Evolutionary conservation across 441 rosid species (phyloP), one percentile per base, ranked within the genome.

Genomic region (Euphorbia corollata): DNA sequence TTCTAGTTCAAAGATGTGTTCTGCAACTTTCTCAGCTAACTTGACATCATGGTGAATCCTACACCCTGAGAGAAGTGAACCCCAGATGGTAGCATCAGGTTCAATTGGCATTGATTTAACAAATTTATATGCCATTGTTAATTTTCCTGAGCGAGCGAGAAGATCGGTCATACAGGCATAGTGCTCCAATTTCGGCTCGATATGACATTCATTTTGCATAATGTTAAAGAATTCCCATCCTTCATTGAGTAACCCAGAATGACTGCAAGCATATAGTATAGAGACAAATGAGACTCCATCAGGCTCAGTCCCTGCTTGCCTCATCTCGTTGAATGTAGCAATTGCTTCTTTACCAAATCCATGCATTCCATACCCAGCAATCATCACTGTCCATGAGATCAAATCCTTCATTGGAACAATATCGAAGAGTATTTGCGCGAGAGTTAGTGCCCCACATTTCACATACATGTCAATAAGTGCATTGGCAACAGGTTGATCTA

Each of bases 321-420:
- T 81, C 89, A 73, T 85, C 59, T 80, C 75, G 22, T 77, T 71
- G 73, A 87, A 89, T 53, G 82, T 68, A 43, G 75, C 34, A 5
- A 87, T 83, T 10, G 96, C 87, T 79, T 86, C 85, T 30, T 70
- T 75, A 0, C 90, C 90, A 72, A 79, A 78, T 30, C 96, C 92
- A 62, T 86, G 90, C 96, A 89, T 89, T 18, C 90, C 96, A 77
- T 89, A 89, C 57, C 92, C 96, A 68, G 96, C 86, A 32, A 85
- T 84, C 89, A 89, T 89, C 73, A 85, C 83, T 8, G 96, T 89
- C 92, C 91, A 87, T 5, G 89, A 82, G 50, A 87, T 75, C 65
- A 89, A 73, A 85, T 89, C 92, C 79, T 87, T 89, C 4, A 75
- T 54, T 73, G 75, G 75, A 77, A 87, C 78, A 60, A 64, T 73